A percentile compares a stretch with the other conserved stretches of the same genome.
Evolutionary conservation across 2,329 filamentous ascomycete genomes (phyloP).

Genomic region (Dryadomyces sulphureus): DNA sequence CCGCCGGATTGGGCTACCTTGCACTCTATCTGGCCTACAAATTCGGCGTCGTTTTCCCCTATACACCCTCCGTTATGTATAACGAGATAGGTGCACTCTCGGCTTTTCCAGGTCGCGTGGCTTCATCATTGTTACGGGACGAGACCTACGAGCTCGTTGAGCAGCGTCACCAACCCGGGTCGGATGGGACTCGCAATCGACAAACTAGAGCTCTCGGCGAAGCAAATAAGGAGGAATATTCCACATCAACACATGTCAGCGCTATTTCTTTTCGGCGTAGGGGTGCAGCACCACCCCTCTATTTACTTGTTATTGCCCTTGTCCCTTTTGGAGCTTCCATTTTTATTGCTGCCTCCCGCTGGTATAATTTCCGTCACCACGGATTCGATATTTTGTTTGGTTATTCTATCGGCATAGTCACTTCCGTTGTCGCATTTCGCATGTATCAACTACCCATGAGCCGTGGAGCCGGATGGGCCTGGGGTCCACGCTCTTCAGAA

Average conservation of each 20-base stretch:
- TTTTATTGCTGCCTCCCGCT: slow-evolving; percentile 75
- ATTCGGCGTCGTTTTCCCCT: slow-evolving; percentile 60
- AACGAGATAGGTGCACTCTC: slow-evolving; percentile 30
- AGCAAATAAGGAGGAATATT: no score
- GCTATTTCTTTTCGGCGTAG: slow-evolving; percentile 48
- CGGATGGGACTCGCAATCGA: not conserved
- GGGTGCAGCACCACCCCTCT: slow-evolving; percentile 70
- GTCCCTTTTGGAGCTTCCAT: slow-evolving; percentile 60
- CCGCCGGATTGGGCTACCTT: slow-evolving; percentile 71
- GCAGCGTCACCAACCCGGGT: slow-evolving; percentile 4
- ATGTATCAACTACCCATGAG: slow-evolving; percentile 74
- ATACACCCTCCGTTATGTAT: slow-evolving; percentile 14
- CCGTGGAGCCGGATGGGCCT: slow-evolving; percentile 75
- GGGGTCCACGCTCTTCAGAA: slow-evolving; percentile 60
- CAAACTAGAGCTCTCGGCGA: no score
- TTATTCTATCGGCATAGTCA: slow-evolving; percentile 59
- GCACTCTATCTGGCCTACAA: slow-evolving; percentile 78
- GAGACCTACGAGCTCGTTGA: slow-evolving; percentile 18
- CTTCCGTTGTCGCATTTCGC: slow-evolving; percentile 61
- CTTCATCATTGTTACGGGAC: not conserved
- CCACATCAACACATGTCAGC: slow-evolving; percentile 6
- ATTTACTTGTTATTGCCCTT: slow-evolving; percentile 55
- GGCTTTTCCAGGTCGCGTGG: slow-evolving; percentile 60
- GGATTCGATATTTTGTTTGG: slow-evolving; percentile 87
- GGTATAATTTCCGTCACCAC: slow-evolving; percentile 78